These are phyloP conservation scores for Xylaria arbuscula DNA, from an alignment of 2,329 filamentous ascomycete genomes.

Conservation along the genomic window DNA sequence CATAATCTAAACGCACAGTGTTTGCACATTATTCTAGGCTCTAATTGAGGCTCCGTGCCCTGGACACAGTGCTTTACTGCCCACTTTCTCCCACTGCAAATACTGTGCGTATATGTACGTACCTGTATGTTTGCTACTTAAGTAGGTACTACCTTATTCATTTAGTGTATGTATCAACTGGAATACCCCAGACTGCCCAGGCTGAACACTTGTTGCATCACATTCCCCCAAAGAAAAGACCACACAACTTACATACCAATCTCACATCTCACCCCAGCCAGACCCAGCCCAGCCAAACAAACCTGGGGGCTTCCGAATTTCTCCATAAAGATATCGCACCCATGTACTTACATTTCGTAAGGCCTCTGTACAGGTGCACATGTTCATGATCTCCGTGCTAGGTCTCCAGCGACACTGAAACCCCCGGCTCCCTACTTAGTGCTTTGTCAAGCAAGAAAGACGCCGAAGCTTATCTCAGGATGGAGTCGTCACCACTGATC, in stretches of 20 bases:
- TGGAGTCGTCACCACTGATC: constrained; percentile 77
- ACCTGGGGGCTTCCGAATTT: background rate
- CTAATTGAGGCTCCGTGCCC: background rate
- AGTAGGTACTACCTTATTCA: too few species aligned
- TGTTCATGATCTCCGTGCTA: background rate
- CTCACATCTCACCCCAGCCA: too few species aligned
- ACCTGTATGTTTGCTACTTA: too few species aligned
- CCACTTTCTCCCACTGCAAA: background rate
- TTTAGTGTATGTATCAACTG: too few species aligned
- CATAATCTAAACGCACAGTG: background rate
- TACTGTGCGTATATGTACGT: background rate
- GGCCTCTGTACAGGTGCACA: background rate
- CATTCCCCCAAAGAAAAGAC: background rate
- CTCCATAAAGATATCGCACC: background rate
- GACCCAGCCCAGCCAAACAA: constrained; percentile 2
- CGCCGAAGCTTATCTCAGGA: constrained; percentile 49
- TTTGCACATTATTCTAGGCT: background rate
- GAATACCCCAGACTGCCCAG: background rate
- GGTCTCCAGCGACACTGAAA: constrained; percentile 4
- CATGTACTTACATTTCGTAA: constrained; percentile 2
- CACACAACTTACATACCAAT: constrained; percentile 11
- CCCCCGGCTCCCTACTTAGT: background rate
- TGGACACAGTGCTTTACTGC: background rate
- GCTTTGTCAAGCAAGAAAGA: constrained; percentile 15
- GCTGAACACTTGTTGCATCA: background rate